phyloP scores from a whole-genome alignment of 805 yeast genomes.

The Zygoascus flipseniorum region DNA sequence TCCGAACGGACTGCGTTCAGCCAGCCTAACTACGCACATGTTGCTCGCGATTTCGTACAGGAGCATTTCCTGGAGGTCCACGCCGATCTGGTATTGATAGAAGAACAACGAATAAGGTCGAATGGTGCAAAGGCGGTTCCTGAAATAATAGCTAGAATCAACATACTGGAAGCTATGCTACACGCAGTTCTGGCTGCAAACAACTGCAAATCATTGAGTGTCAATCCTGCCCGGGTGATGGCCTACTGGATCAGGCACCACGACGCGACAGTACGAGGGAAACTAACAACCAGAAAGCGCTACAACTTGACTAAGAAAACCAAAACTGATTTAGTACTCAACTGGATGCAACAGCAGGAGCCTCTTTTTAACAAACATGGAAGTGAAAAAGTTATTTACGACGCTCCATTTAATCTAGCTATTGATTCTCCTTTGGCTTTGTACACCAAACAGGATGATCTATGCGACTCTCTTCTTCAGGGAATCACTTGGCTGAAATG shows the following conservation, averaged over 20 bases:
- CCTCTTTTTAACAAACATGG: background rate
- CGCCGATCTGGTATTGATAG: slow-evolving; percentile 42
- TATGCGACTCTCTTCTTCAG: slow-evolving; percentile 58
- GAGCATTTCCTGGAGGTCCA: slow-evolving; percentile 1
- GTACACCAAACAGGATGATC: slow-evolving; percentile 50
- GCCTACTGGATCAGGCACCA: slow-evolving; percentile 6
- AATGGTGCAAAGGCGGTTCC: slow-evolving; percentile 38
- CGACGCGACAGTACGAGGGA: background rate
- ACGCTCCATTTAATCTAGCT: background rate
- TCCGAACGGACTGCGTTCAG: slow-evolving; percentile 11
- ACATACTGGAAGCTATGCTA: slow-evolving; percentile 46
- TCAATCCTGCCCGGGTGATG: slow-evolving; percentile 5
- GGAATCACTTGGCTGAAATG: slow-evolving; percentile 44
- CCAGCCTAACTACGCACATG: slow-evolving; percentile 23
- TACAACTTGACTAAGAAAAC: slow-evolving; percentile 2
- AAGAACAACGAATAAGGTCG: slow-evolving; percentile 48
- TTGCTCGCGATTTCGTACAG: slow-evolving; percentile 16
- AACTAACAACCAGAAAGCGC: background rate
- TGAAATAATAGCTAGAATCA: slow-evolving; percentile 45
- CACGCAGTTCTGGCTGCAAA: slow-evolving; percentile 23
- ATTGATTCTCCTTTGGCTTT: background rate
- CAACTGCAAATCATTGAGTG: background rate
- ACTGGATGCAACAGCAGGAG: background rate
- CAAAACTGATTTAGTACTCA: background rate
- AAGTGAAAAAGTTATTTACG: background rate